Evolutionary conservation across 169 alveolate genomes (phyloP), one percentile per base, ranked within the genome.

Genomic region (Eimeria acervulina): DNA sequence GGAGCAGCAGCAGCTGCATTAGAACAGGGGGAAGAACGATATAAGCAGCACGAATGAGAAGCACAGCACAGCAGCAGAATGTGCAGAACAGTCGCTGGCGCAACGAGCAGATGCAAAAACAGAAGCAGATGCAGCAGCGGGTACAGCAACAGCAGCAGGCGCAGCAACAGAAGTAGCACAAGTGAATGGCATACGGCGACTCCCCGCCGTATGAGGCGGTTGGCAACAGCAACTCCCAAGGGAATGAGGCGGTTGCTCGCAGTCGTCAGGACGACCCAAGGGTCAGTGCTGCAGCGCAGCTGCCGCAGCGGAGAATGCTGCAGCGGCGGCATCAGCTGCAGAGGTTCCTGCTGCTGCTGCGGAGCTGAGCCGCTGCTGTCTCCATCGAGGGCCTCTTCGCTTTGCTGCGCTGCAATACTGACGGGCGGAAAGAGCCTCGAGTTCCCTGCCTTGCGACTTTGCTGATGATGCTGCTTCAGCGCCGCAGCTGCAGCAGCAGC

Each of bases 181-280:
- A 10, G 23, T 51, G 26, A 1, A 12, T 26, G 70, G 26, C 90
- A 47, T 44, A 81, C 90, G 26, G 66, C 72, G 15, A 81, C 90
- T n/a, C 90, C 90, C 40, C 90, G 19, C 61, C 90, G 68, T 42
- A 81, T 81, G 68, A 81, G 90, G 44, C 90, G 90, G 28, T 81
- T 81, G 17, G 90, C 90, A n/a, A 81, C 66, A 28, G 90, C 90
- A 51, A 81, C 90, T n/a, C 90, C 90, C 31, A 81, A n/a, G 21
- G 90, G 90, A 19, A 81, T n/a, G 26, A 81, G 90, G 44, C 90
- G 90, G 47, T 72, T 47, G 68, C 90, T 81, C n/a, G 90, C 90
- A 47, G 90, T 81, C 44, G 90, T 81, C n/a, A 81, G 90, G 47
- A 81, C 61, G 6, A 81, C 90, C 72, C 90, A 81, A 10, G 90